Conservation (phyloP, 2,329 filamentous ascomycete genomes). For the Cladophialophora exuberans region DNA sequence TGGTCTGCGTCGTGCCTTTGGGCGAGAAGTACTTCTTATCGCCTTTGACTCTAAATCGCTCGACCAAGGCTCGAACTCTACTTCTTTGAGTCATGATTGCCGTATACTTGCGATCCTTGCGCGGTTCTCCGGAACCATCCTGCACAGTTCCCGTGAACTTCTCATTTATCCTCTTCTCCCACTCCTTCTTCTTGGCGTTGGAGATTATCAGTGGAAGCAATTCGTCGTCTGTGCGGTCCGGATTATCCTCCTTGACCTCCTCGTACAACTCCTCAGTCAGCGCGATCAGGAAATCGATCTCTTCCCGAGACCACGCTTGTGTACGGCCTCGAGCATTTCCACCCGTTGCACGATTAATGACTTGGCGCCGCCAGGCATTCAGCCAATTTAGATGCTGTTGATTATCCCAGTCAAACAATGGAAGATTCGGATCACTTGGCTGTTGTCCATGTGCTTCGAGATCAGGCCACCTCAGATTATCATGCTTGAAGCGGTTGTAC, state of each 20-base stretch:
- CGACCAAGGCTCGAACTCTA: constrained; percentile 4
- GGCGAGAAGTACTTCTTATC: constrained; percentile 19
- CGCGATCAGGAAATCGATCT: constrained; percentile 19
- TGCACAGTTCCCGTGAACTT: constrained; percentile 18
- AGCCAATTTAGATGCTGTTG: constrained; percentile 19
- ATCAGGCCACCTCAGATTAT: neutral
- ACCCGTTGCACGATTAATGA: neutral
- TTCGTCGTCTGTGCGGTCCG: neutral
- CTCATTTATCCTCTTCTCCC: constrained; percentile 18
- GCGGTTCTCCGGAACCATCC: neutral
- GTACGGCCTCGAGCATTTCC: neutral
- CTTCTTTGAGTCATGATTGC: constrained; percentile 21
- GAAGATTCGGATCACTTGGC: neutral
- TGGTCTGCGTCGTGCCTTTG: no score
- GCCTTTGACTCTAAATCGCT: constrained; percentile 9
- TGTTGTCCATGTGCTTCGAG: neutral
- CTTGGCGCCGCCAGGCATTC: constrained; percentile 26
- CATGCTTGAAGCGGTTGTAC: constrained; percentile 12
- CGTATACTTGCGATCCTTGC: constrained; percentile 9
- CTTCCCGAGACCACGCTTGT: constrained; percentile 35
- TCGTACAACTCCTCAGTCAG: constrained; percentile 11
- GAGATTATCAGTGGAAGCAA: constrained; percentile 7
- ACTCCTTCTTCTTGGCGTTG: constrained; percentile 11
- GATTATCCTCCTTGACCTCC: neutral
- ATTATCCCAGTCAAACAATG: constrained; percentile 24